Evolutionary conservation across 768 basidiomycete species (phyloP).

Genomic region (Aureoboletus auriporus): DNA sequence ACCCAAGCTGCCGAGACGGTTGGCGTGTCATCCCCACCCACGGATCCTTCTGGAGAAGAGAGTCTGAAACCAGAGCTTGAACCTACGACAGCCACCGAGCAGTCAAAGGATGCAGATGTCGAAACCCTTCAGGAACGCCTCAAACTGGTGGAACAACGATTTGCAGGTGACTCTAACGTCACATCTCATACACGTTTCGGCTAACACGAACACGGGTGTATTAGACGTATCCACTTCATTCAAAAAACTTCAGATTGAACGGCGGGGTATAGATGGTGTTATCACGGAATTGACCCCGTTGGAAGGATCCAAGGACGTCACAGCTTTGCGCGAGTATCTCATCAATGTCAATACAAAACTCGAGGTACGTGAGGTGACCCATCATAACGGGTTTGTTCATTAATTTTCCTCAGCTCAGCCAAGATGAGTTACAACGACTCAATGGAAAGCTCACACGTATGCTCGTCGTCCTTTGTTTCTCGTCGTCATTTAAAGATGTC

Average conservation of each 20-base stretch:
- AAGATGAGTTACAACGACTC: conserved; percentile 77
- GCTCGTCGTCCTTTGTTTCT: conserved; percentile 18
- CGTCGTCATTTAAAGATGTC: conserved; percentile 2
- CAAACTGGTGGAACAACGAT: conserved; percentile 72
- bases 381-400: background rate
- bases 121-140: conserved; percentile 64
- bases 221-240: conserved; percentile 79
- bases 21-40: background rate
- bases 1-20: background rate
- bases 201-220: conserved; percentile 3
- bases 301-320: conserved; percentile 57
- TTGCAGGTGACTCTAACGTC: conserved; percentile 47
- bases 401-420: conserved; percentile 45
- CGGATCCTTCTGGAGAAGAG: conserved; percentile 1
- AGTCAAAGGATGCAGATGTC: conserved; percentile 30
- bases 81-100: background rate
- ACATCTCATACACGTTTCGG: background rate
- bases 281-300: conserved; percentile 71
- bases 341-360: conserved; percentile 60
- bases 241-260: conserved; percentile 71
- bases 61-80: background rate
- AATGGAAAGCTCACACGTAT: conserved; percentile 69
- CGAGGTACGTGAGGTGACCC: conserved; percentile 48
- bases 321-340: conserved; percentile 72
- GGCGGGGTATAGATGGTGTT: conserved; percentile 60